A percentile compares a stretch with the other conserved stretches of the same genome.
These are phyloP conservation scores for Crucibulum laeve DNA, from an alignment of 768 basidiomycete species.

Conservation along the genomic window DNA sequence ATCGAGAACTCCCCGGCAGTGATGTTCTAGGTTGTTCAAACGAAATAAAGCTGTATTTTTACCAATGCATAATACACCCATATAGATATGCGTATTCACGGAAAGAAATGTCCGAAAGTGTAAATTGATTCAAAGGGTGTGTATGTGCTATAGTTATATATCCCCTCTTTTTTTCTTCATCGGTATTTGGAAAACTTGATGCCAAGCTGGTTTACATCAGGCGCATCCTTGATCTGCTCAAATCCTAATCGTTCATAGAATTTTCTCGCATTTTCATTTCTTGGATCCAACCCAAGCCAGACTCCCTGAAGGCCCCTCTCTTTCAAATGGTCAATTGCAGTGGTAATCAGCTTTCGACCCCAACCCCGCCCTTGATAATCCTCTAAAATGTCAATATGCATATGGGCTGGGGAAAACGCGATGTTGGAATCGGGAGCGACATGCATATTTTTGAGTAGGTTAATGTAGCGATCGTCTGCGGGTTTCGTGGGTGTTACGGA, in stretches of 20 bases:
- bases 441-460: slow-evolving; percentile 36
- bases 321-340: slow-evolving; percentile 50
- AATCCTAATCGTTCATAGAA: slow-evolving; percentile 70
- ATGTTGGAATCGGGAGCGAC: slow-evolving; percentile 49
- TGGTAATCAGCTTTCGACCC: slow-evolving; percentile 60
- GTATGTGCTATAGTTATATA: too few relatives aligned
- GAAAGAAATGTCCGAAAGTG: background rate
- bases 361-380: slow-evolving; percentile 65
- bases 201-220: slow-evolving; percentile 46
- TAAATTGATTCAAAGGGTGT: background rate
- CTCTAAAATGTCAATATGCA: slow-evolving; percentile 72
- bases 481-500: slow-evolving; percentile 27
- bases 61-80: slow-evolving; percentile 2
- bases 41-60: slow-evolving; percentile 3
- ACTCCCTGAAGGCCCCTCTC: slow-evolving; percentile 44
- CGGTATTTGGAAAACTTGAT: slow-evolving; percentile 42
- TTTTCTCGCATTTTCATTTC: slow-evolving; percentile 52
- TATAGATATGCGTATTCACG: background rate
- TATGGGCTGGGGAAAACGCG: slow-evolving; percentile 65
- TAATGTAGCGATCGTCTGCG: slow-evolving; percentile 39
- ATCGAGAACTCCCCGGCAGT: slow-evolving; percentile 90
- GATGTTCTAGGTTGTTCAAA: too few relatives aligned
- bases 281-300: slow-evolving; percentile 67
- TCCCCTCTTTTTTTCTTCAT: too few relatives aligned
- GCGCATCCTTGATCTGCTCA: slow-evolving; percentile 45